Evolutionary conservation across 164 flowering plant species (phyloP).

Genomic region (Paratinospora sagittata): DNA sequence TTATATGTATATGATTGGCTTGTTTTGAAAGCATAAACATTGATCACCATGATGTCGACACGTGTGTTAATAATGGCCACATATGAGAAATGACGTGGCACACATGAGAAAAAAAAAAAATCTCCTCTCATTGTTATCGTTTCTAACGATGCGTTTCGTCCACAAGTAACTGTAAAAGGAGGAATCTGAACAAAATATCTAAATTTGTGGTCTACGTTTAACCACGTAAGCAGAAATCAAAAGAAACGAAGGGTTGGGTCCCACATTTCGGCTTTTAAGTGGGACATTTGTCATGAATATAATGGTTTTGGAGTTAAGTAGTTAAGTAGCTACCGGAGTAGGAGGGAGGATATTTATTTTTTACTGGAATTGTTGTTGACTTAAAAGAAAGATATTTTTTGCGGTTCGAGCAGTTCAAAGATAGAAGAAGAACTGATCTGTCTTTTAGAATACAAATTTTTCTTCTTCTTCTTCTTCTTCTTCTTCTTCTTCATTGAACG

Average conservation of each 20-base stretch:
- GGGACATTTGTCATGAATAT: too few relatives aligned
- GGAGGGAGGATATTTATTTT: too few relatives aligned
- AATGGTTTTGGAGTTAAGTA: too few relatives aligned
- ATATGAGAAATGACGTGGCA: background rate
- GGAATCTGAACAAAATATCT: background rate
- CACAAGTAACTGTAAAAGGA: background rate
- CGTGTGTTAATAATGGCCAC: background rate
- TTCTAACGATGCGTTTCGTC: background rate
- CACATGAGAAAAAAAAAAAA: background rate
- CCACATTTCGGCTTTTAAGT: background rate
- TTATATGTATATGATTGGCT: too few relatives aligned
- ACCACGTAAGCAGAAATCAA: background rate
- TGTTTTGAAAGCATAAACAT: too few relatives aligned
- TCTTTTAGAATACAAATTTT: too few relatives aligned
- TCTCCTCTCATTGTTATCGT: background rate
- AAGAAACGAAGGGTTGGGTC: background rate
- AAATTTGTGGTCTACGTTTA: background rate
- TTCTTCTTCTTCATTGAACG: too few relatives aligned
- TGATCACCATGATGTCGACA: background rate
- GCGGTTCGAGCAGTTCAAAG: too few relatives aligned
- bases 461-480: too few relatives aligned
- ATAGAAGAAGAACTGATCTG: too few relatives aligned
- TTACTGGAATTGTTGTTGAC: background rate
- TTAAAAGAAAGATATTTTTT: background rate
- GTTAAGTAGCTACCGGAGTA: too few relatives aligned